These are phyloP conservation scores for Tolypocladium sp. DNA, from an alignment of 2,329 filamentous ascomycete genomes.

Conservation along the genomic window DNA sequence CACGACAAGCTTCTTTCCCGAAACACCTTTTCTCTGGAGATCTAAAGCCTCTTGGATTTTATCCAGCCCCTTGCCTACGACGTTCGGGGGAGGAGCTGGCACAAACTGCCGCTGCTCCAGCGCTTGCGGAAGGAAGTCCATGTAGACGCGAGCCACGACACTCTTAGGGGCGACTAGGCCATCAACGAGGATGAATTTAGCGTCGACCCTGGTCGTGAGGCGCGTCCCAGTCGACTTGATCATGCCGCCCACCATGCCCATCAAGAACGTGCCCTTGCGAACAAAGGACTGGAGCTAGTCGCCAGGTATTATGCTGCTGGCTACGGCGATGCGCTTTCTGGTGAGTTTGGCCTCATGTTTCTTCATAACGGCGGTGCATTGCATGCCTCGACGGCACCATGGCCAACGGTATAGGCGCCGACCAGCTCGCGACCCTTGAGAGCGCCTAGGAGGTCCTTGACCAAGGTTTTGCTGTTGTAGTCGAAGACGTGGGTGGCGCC, in stretches of 20 bases:
- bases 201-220: not conserved
- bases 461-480: not conserved
- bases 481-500: not conserved
- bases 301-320: not conserved
- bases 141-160: not conserved
- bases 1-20: not conserved
- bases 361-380: not conserved
- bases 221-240: no score
- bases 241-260: no score
- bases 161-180: no score
- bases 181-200: not conserved
- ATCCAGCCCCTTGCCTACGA: not conserved
- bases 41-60: not conserved
- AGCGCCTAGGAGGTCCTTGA: not conserved
- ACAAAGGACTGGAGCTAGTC: no score
- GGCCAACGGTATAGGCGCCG: not conserved
- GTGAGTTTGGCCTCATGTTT: not conserved
- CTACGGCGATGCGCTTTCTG: not conserved
- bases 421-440: not conserved
- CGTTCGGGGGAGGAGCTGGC: no score
- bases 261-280: no score
- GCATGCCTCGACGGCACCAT: not conserved
- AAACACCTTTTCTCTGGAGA: not conserved
- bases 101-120: not conserved
- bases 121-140: not conserved